phyloP scores from a whole-genome alignment of 352 stramenopile species.

The Phytophthora pini region DNA sequence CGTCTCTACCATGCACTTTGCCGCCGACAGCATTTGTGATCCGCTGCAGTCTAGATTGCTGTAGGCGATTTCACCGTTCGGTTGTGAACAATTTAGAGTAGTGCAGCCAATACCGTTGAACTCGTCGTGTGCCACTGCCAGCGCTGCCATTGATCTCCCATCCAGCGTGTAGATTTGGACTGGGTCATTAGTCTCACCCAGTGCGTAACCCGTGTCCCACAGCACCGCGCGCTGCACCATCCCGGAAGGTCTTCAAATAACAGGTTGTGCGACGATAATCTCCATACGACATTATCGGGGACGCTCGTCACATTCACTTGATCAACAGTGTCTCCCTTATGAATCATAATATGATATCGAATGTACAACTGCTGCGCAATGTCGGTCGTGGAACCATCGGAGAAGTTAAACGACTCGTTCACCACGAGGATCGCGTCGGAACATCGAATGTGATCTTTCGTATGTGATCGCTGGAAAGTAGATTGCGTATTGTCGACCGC shows the following conservation, averaged over 20 bases:
- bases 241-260: neutral
- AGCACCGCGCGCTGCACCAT: slow-evolving; percentile 22
- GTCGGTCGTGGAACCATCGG: slow-evolving; percentile 20
- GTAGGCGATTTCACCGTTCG: slow-evolving; percentile 1
- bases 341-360: neutral
- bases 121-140: neutral
- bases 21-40: neutral
- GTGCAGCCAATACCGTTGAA: neutral
- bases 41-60: neutral
- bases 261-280: slow-evolving; percentile 1
- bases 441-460: too few species aligned
- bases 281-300: slow-evolving; percentile 1
- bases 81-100: slow-evolving; percentile 2
- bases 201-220: slow-evolving; percentile 13
- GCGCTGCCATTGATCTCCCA: neutral
- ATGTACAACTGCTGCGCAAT: slow-evolving; percentile 33
- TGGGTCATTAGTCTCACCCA: neutral
- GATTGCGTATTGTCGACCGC: too few species aligned
- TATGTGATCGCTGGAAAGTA: too few species aligned
- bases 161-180: neutral
- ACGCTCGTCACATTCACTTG: slow-evolving; percentile 1
- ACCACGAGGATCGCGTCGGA: neutral
- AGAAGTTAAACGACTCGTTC: slow-evolving; percentile 23
- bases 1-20: neutral
- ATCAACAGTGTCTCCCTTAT: neutral